These are phyloP conservation scores for Aspergillus thermomutatus DNA, from an alignment of 2,329 filamentous ascomycete genomes.

Conservation along the genomic window DNA sequence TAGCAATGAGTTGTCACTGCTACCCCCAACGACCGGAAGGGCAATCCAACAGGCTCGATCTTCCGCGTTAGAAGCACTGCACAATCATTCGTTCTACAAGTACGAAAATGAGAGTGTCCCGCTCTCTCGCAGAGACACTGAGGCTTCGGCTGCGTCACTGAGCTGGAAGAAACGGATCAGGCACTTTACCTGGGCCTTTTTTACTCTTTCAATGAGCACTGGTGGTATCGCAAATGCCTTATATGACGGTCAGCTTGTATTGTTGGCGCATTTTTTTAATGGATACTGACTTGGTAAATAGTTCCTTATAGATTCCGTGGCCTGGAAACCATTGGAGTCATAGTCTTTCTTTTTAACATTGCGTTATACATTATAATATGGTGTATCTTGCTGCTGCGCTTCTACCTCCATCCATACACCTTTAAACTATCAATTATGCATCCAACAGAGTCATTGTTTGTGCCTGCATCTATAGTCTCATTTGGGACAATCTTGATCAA, in stretches of 20 bases:
- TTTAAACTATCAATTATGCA: constrained; percentile 71
- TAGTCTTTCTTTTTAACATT: constrained; percentile 63
- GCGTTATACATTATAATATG: constrained; percentile 62
- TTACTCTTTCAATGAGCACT: constrained; percentile 65
- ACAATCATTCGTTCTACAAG: constrained; percentile 19
- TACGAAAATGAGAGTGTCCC: constrained; percentile 11
- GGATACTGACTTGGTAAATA: constrained; percentile 19
- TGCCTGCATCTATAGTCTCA: constrained; percentile 65
- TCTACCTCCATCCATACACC: constrained; percentile 66
- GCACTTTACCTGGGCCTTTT: constrained; percentile 75
- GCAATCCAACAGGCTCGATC: constrained; percentile 23
- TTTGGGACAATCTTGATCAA: constrained; percentile 76
- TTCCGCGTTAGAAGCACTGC: constrained; percentile 26
- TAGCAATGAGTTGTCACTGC: constrained; percentile 8
- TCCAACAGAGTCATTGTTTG: constrained; percentile 74
- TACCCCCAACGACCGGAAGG: constrained; percentile 9
- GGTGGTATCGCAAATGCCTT: constrained; percentile 60
- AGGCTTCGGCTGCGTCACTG: constrained; percentile 22
- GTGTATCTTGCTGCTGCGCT: constrained; percentile 63
- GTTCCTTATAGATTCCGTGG: constrained; percentile 56
- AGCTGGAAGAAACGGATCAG: constrained; percentile 55
- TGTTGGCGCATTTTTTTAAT: not conserved
- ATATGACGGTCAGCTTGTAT: constrained; percentile 45
- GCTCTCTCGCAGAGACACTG: not conserved
- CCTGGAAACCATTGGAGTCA: constrained; percentile 56